Percentiles rank a stretch among this genome's conserved stretches.
These are phyloP conservation scores for Diaporthe velutina DNA, from an alignment of 2,329 filamentous ascomycete genomes.

Conservation along the genomic window DNA sequence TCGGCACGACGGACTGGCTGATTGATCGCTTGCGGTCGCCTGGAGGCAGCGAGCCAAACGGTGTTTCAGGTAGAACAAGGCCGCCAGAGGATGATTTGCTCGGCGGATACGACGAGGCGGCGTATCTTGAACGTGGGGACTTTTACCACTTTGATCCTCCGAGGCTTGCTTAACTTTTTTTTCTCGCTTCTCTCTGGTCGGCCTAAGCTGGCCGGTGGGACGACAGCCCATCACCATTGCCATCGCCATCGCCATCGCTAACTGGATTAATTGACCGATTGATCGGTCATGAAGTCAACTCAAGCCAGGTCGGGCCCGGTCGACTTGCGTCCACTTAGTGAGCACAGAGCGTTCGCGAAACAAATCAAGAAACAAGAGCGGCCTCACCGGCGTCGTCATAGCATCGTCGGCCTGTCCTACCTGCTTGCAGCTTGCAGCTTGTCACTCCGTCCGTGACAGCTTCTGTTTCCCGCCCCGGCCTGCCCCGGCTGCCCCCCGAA, in stretches of 20 bases:
- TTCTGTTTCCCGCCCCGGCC: conserved; percentile 30
- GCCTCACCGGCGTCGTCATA: conserved; percentile 17
- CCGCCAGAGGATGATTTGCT: conserved; percentile 6
- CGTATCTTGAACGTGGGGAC: conserved; percentile 7
- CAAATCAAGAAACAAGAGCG: conserved; percentile 9
- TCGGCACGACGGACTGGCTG: conserved; percentile 29
- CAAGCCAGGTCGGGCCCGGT: conserved; percentile 6
- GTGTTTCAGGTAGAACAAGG: conserved; percentile 40
- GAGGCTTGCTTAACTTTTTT: background rate
- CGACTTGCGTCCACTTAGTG: background rate
- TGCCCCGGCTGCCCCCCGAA: conserved; percentile 23
- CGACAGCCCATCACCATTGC: background rate
- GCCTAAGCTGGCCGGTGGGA: background rate
- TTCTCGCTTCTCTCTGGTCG: background rate
- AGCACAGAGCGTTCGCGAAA: conserved; percentile 17
- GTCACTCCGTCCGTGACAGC: conserved; percentile 29
- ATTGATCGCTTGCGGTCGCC: conserved; percentile 30
- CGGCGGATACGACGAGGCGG: conserved; percentile 22
- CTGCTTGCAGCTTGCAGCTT: background rate
- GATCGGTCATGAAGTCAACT: background rate
- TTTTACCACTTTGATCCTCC: background rate
- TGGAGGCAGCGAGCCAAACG: conserved; percentile 30
- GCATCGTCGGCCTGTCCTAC: background rate
- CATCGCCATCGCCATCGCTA: background rate
- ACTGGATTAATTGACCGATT: background rate